Conservation (phyloP, 2,329 filamentous ascomycete species). For the Macrophomina phaseolina region DNA sequence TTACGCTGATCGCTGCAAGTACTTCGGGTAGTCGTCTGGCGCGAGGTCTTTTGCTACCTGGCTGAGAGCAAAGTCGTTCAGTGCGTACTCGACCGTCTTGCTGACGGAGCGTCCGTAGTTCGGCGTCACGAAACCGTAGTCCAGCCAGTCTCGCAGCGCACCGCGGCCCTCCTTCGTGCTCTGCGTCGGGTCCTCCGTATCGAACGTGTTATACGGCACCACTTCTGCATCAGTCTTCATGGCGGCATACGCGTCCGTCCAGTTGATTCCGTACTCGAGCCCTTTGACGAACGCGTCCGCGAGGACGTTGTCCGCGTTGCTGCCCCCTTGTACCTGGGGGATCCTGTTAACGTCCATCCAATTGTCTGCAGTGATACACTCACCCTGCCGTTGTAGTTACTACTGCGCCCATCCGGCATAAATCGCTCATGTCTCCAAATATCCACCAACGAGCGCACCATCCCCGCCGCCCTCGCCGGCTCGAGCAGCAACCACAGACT, state of each 20-base stretch:
- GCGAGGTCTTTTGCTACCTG: constrained; percentile 45
- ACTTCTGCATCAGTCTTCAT: constrained; percentile 33
- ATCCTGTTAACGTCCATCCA: constrained; percentile 38
- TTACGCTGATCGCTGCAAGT: constrained; percentile 42
- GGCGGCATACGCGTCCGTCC: constrained; percentile 41
- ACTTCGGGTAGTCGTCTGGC: constrained; percentile 47
- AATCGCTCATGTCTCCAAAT: constrained; percentile 38
- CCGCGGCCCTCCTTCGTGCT: constrained; percentile 40
- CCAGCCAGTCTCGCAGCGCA: constrained; percentile 39
- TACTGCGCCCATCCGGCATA: constrained; percentile 43
- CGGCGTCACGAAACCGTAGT: constrained; percentile 36
- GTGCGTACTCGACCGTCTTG: constrained; percentile 46
- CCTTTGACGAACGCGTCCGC: constrained; percentile 43
- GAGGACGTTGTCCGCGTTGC: constrained; percentile 43
- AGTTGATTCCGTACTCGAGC: constrained; percentile 38
- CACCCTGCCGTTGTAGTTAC: constrained; percentile 40
- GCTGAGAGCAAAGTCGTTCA: constrained; percentile 48
- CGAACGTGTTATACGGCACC: constrained; percentile 34
- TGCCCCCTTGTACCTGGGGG: constrained; percentile 39
- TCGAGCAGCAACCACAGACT: constrained; percentile 32
- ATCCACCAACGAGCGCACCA: constrained; percentile 31
- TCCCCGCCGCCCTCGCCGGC: constrained; percentile 24
- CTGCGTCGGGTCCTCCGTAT: constrained; percentile 34
- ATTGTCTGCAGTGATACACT: constrained; percentile 46
- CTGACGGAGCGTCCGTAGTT: constrained; percentile 39